A percentile compares a stretch with the other conserved stretches of the same genome.
These are phyloP conservation scores for Annona squamosa DNA, from an alignment of 164 flowering plant species.

Conservation along the genomic window DNA sequence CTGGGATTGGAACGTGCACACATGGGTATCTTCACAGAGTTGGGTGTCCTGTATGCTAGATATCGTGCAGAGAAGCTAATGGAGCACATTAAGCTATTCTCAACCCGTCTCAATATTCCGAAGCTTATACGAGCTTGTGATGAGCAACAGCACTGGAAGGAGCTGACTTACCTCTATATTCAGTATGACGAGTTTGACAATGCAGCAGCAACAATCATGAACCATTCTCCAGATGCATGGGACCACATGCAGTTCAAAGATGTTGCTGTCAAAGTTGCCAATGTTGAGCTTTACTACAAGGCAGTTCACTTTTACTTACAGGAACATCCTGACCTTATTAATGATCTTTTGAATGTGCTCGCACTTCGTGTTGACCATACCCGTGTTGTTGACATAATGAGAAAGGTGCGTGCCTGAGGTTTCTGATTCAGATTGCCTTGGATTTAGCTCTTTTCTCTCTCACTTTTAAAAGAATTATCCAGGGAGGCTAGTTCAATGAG, in stretches of 20 bases:
- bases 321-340: constrained; percentile 95
- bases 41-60: constrained; percentile 97
- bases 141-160: constrained; percentile 98
- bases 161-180: constrained; percentile 84
- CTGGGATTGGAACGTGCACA: constrained; percentile 98
- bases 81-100: constrained; percentile 95
- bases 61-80: constrained; percentile 96
- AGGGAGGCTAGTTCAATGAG: neutral
- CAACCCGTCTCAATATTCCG: constrained; percentile 93
- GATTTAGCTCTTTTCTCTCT: neutral
- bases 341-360: constrained; percentile 90
- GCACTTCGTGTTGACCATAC: constrained; percentile 93
- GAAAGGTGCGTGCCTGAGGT: constrained; percentile 52
- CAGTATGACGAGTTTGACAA: constrained; percentile 98
- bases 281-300: constrained; percentile 95
- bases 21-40: constrained; percentile 98
- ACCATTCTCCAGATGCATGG: constrained; percentile 99
- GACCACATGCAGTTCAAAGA: constrained; percentile 99
- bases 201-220: constrained; percentile 98
- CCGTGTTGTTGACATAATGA: constrained; percentile 97
- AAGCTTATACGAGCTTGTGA: constrained; percentile 96
- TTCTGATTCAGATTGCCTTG: neutral
- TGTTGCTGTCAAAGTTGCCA: constrained; percentile 89
- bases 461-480: neutral
- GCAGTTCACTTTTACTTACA: constrained; percentile 97